Conservation (phyloP, 352 stramenopile species). For the Globisporangium iwayamae region DNA sequence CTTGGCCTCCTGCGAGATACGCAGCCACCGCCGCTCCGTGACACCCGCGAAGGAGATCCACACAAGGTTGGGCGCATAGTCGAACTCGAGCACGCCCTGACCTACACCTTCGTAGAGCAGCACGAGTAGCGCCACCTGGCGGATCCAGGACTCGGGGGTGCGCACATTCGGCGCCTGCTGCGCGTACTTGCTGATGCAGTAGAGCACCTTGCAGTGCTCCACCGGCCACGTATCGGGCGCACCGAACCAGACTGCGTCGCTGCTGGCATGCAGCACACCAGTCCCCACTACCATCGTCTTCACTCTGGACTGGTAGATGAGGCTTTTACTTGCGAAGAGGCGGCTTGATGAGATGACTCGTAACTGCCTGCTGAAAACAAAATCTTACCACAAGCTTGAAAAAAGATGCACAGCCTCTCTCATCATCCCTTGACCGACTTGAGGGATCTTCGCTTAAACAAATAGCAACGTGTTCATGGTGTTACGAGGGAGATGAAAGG, state of each 20-base stretch:
- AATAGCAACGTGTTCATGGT: conserved; percentile 9
- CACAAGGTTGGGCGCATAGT: conserved; percentile 93
- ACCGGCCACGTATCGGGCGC: conserved; percentile 63
- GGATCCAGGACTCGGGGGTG: conserved; percentile 92
- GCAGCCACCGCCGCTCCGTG: conserved; percentile 80
- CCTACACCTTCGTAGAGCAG: conserved; percentile 97
- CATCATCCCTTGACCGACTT: neutral
- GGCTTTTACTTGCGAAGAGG: conserved; percentile 2
- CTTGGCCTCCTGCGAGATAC: conserved; percentile 94
- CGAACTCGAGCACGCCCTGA: conserved; percentile 90
- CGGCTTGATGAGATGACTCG: neutral
- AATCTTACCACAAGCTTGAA: neutral
- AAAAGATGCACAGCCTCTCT: neutral
- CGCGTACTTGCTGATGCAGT: conserved; percentile 94
- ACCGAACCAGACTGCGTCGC: conserved; percentile 50
- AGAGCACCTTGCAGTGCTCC: conserved; percentile 95
- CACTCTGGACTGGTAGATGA: neutral
- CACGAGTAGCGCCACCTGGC: conserved; percentile 93
- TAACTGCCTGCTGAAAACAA: conserved; percentile 4
- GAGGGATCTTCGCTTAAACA: neutral
- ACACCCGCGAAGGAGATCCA: conserved; percentile 89
- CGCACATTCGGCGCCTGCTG: conserved; percentile 79
- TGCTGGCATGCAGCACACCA: conserved; percentile 13
- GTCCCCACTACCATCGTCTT: conserved; percentile 7
- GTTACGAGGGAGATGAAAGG: neutral